Base-by-base conservation (phyloP, 2,329 filamentous ascomycete species). In the Pestalotiopsis sp. region DNA sequence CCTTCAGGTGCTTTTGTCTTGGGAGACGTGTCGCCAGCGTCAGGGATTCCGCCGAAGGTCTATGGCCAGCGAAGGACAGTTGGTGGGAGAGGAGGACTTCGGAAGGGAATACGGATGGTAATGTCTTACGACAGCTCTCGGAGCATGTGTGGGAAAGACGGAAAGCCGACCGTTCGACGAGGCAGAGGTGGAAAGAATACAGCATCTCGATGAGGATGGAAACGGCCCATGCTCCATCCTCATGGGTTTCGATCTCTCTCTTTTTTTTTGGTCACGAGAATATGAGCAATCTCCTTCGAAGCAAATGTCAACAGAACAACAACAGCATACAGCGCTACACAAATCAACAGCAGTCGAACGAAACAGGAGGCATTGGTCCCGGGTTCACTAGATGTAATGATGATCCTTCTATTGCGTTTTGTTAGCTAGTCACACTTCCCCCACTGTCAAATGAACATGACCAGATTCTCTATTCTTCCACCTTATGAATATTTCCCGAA, bases 111-210 rank as follows among this genome's bases (percentile, higher is more conserved):
- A 73, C 66, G 70, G 71, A 70, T 73, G 71, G 72, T 74, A 73
- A 75, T 73, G 76, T 77, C 75, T 76, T 74, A 78, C 73, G 76
- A 74, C 75, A 74, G 25, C 36, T 62, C 36, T 39, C 12, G 38
- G 27, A 31, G 59, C 45, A n/a, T 52, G 13, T 13, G 59, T 27
- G 27, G 31, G 27, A 39, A 62, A 66, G 65, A 67, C 39, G 57
- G 65, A 23, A 52, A 36, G 31, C 31, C 64, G 64, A 69, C 61
- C 36, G 27, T 68, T 66, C 68, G 69, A 71, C 71, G 69, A 68
- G 72, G 72, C 63, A 72, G 69, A 67, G 71, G 71, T 69, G 68
- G 69, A 57, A 63, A 67, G 62, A 68, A 45, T 36, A 65, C 27
- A 38, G 13, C 52, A 49, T 17, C 41, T 36, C 31, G 20, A 36